Conservation (phyloP, 139 green algal species). For the Chlorella sp. region DNA sequence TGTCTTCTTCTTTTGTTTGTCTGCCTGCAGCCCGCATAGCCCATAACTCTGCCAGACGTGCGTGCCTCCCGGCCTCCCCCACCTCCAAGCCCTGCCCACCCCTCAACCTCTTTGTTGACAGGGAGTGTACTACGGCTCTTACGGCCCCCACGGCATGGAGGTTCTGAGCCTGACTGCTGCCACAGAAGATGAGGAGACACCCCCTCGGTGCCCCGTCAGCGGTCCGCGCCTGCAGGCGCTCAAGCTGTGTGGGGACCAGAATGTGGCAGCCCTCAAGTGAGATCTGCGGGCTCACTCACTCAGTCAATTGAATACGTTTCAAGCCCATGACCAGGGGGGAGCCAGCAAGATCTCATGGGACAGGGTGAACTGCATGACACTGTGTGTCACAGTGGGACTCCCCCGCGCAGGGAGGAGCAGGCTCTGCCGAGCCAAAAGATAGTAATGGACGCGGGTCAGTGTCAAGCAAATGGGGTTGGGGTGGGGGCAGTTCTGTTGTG, state of each 20-base stretch:
- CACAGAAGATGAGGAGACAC: neutral
- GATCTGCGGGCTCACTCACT: too few species aligned
- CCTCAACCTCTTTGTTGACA: neutral
- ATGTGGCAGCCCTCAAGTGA: conserved; percentile 21
- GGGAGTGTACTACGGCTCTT: conserved; percentile 6
- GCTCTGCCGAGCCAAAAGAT: too few species aligned
- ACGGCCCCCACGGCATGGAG: conserved; percentile 28
- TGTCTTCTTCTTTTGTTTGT: neutral
- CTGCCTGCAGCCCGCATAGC: neutral
- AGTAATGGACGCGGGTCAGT: too few species aligned
- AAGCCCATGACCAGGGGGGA: too few species aligned
- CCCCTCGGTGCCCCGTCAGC: neutral
- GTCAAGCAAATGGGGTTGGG: too few species aligned
- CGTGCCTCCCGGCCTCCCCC: neutral
- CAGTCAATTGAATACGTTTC: too few species aligned
- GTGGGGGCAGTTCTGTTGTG: too few species aligned
- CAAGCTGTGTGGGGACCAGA: conserved; percentile 24
- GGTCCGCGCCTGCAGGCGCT: conserved; percentile 16
- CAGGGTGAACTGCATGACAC: too few species aligned
- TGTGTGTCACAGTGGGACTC: too few species aligned
- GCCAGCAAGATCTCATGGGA: too few species aligned
- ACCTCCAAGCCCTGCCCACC: neutral
- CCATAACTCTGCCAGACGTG: neutral
- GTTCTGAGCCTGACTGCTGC: neutral
- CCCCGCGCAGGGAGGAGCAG: too few species aligned